Percentiles rank a stretch among this genome's conserved stretches.
These are phyloP conservation scores for Coniosporium tulheliwenetii DNA, from an alignment of 2,329 filamentous ascomycete genomes.

Conservation along the genomic window DNA sequence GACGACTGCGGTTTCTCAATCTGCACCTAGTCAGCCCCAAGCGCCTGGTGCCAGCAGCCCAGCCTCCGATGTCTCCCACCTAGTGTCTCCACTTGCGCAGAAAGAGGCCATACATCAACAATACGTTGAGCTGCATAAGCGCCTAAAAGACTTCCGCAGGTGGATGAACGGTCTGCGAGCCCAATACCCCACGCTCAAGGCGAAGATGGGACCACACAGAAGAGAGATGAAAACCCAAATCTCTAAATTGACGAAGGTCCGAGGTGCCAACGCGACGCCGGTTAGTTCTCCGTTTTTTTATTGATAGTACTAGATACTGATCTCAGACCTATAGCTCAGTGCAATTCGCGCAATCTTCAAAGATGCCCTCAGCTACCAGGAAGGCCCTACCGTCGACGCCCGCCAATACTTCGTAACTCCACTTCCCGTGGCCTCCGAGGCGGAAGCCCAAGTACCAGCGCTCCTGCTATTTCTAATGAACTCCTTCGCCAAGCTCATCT, in stretches of 20 bases:
- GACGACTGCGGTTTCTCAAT: too few relatives aligned
- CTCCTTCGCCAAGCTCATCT: constrained; percentile 56
- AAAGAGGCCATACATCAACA: constrained; percentile 28
- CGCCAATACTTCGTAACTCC: constrained; percentile 25
- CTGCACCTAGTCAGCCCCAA: neutral
- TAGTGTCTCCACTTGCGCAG: constrained; percentile 6
- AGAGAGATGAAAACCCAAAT: constrained; percentile 55
- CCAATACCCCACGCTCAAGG: constrained; percentile 42
- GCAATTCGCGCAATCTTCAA: constrained; percentile 38
- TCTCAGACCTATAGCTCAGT: constrained; percentile 19
- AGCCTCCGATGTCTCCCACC: neutral
- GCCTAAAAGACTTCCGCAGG: constrained; percentile 45
- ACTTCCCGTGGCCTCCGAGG: constrained; percentile 14
- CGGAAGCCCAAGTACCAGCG: constrained; percentile 36
- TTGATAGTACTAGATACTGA: neutral
- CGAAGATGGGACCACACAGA: constrained; percentile 54
- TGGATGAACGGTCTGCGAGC: constrained; percentile 39
- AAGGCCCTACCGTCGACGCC: constrained; percentile 11
- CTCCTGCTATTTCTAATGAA: constrained; percentile 63
- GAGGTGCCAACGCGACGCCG: constrained; percentile 42
- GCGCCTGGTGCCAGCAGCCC: neutral
- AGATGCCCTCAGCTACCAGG: constrained; percentile 12
- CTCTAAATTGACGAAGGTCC: constrained; percentile 55
- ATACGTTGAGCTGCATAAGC: constrained; percentile 46
- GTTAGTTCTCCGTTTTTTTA: constrained; percentile 22